Base-by-base conservation (phyloP, 2,329 filamentous ascomycete genomes). In the Colletotrichum kahawae region DNA sequence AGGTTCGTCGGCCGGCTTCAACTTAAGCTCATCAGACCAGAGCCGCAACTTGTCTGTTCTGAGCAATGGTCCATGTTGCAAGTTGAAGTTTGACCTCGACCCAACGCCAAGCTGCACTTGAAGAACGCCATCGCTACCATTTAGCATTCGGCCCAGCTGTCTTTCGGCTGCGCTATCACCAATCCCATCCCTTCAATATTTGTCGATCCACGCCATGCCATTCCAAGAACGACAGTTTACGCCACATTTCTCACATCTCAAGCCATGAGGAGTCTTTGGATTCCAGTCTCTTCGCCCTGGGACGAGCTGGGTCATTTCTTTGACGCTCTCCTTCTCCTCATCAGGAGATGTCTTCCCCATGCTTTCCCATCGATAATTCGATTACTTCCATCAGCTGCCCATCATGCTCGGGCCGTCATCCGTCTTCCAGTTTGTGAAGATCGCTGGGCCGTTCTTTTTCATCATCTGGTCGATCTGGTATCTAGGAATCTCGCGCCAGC, bases 391-490 rank as follows among this genome's bases (percentile, higher is more conserved):
- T 21, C 14, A 66, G 21, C 16, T 7, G 36, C 21, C 69, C 67
- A 66, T 36, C 64, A 66, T 76, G 77, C 34, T 83, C 67, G 77
- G 76, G 57, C 79, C 77, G 12, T 68, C 80, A 7, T 79, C 79
- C 63, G 71, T 81, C 34, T 78, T 79, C 64, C 78, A 79, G 69
- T 66, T 81, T 5, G 43, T 73, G 27, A 80, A 79, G 72, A 24
- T 76, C 33, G 54, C 71, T 24, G 74, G 78, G 16, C 70, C 77
- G 2, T 38, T 82, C 31, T 13, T 82, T 7, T 14, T 83, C 10
- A 63, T 80, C 24, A 10, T 78, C 67, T 81, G 79, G 79, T 59
- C 78, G 12, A 27, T 84, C 10, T 77, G 77, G 34, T 81, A 80
- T 62, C 57, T 82, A 54, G 77, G 78, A 27, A 33, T 77, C 34